These are phyloP conservation scores for Gynostemma pentaphyllum DNA, from an alignment of 306 rosid genomes.

Conservation along the genomic window DNA sequence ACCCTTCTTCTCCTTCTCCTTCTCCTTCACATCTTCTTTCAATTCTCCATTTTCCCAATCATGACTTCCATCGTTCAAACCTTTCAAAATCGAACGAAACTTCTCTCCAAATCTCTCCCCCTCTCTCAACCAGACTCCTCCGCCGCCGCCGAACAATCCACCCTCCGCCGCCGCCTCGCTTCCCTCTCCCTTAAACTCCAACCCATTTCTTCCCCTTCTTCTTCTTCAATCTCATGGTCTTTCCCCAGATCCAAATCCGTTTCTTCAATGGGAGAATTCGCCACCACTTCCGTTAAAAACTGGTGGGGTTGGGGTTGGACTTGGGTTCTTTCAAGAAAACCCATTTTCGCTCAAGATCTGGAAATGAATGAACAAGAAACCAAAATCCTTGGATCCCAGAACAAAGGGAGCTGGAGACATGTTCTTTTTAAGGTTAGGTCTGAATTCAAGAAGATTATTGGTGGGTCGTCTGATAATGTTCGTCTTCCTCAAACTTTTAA, in stretches of 20 bases:
- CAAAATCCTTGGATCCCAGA: slow-evolving; percentile 48
- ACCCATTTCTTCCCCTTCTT: slow-evolving; percentile 30
- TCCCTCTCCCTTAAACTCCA: slow-evolving; percentile 56
- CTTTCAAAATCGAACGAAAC: slow-evolving; percentile 27
- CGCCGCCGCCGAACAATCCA: slow-evolving; percentile 7
- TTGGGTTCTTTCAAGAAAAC: slow-evolving; percentile 69
- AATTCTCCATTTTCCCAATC: slow-evolving; percentile 1
- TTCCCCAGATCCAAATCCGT: slow-evolving; percentile 60
- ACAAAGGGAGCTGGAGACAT: slow-evolving; percentile 67
- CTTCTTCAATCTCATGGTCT: slow-evolving; percentile 47
- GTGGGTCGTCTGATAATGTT: slow-evolving; percentile 26
- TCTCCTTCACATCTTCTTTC: neutral
- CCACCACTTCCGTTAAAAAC: slow-evolving; percentile 41
- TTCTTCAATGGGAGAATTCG: slow-evolving; percentile 54
- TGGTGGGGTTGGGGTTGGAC: slow-evolving; percentile 88
- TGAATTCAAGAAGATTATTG: slow-evolving; percentile 44
- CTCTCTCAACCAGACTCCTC: slow-evolving; percentile 32
- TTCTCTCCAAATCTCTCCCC: slow-evolving; percentile 44
- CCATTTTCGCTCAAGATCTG: slow-evolving; percentile 66
- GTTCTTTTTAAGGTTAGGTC: slow-evolving; percentile 58
- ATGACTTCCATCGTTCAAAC: slow-evolving; percentile 34
- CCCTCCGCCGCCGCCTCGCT: slow-evolving; percentile 62
- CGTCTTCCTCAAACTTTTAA: slow-evolving; percentile 57
- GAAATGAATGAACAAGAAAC: slow-evolving; percentile 82
- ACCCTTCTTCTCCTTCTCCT: neutral